Conservation (phyloP, 2,329 filamentous ascomycete genomes). For the Fusarium austroafricanum region DNA sequence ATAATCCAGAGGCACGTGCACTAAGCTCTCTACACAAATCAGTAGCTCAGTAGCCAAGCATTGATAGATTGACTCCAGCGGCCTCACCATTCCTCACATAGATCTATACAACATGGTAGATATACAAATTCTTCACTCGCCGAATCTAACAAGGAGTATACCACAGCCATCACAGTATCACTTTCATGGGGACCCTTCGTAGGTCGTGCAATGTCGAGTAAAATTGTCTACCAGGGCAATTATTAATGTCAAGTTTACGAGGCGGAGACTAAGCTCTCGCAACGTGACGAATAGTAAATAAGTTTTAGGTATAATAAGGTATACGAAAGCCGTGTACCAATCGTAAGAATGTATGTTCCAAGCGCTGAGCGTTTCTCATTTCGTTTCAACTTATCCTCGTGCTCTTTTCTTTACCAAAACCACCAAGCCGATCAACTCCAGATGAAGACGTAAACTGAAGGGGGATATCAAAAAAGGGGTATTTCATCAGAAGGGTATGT, state of each 20-base stretch:
- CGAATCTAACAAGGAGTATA: no score
- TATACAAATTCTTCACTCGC: not conserved
- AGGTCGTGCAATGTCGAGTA: constrained; percentile 48
- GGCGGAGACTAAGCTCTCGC: constrained; percentile 37
- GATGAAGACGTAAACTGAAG: constrained; percentile 38
- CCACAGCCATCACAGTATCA: not conserved
- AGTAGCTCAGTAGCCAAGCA: not conserved
- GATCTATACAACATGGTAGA: not conserved
- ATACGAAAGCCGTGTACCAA: constrained; percentile 35
- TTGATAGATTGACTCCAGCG: not conserved
- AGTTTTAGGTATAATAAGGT: constrained; percentile 40
- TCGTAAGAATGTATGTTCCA: constrained; percentile 37
- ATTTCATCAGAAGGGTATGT: constrained; percentile 45
- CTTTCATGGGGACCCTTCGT: not conserved
- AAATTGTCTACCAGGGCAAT: constrained; percentile 51
- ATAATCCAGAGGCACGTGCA: not conserved
- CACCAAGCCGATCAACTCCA: constrained; percentile 47
- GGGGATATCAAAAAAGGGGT: constrained; percentile 39
- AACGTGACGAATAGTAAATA: constrained; percentile 45
- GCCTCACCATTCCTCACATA: not conserved
- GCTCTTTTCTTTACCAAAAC: constrained; percentile 39
- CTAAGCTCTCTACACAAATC: not conserved
- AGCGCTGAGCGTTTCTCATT: constrained; percentile 41
- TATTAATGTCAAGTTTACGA: constrained; percentile 44
- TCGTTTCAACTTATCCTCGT: constrained; percentile 31